phyloP scores from a whole-genome alignment of 75 land plant species.

The Cupressus sempervirens region DNA sequence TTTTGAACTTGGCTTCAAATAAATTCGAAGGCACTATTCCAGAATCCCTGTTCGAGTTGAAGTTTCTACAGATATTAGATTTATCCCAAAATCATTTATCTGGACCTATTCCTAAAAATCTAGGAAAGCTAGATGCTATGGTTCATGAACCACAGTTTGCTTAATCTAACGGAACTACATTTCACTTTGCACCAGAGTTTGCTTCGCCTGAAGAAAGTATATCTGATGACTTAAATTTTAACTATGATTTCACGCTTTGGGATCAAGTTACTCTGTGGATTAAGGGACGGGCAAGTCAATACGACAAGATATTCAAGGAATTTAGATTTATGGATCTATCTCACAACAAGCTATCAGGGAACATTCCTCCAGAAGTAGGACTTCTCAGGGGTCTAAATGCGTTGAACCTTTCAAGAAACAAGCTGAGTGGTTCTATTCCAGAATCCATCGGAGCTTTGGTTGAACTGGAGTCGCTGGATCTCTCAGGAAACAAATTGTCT shows the following conservation, averaged over 20 bases:
- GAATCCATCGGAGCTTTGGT: neutral
- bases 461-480: neutral
- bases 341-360: neutral
- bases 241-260: neutral
- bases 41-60: too few species aligned
- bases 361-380: neutral
- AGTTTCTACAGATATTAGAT: constrained; percentile 14
- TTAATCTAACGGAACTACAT: neutral
- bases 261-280: neutral
- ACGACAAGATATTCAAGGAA: neutral
- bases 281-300: neutral
- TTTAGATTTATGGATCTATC: neutral
- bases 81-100: constrained; percentile 29
- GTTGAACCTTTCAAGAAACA: constrained; percentile 4
- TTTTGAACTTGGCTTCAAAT: too few species aligned
- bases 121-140: neutral
- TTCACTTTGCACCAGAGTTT: too few species aligned
- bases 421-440: constrained; percentile 18
- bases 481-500: neutral
- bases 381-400: neutral
- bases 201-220: too few species aligned
- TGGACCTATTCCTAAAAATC: constrained; percentile 17
- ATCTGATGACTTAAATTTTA: too few species aligned
- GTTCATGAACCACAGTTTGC: neutral
- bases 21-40: neutral